Evolutionary conservation across 129 eudicot genomes (phyloP).

Genomic region (Artemisia tridentata): DNA sequence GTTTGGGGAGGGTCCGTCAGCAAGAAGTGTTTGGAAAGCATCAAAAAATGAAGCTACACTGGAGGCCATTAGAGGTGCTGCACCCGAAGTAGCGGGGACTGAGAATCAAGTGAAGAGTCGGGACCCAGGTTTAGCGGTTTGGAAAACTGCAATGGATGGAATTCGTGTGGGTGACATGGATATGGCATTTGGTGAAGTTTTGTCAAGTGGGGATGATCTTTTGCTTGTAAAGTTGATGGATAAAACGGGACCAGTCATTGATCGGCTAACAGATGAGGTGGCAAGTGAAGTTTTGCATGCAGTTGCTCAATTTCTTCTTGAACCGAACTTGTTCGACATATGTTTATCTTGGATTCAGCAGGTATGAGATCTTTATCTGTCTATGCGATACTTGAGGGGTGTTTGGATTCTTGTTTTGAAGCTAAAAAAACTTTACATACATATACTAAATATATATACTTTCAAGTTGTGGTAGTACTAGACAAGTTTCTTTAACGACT

Average conservation of each 20-base stretch:
- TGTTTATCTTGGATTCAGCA: conserved; percentile 94
- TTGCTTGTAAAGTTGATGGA: conserved; percentile 91
- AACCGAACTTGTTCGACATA: conserved; percentile 65
- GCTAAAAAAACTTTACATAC: background rate
- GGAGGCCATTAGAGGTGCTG: conserved; percentile 78
- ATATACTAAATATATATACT: too few relatives aligned
- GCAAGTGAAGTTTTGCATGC: conserved; percentile 73
- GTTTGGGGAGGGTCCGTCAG: conserved; percentile 95
- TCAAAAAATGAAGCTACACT: conserved; percentile 91
- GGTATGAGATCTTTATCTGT: conserved; percentile 40
- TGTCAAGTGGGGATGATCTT: conserved; percentile 80
- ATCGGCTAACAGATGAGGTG: conserved; percentile 67
- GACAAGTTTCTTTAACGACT: too few relatives aligned
- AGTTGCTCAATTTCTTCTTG: conserved; percentile 59
- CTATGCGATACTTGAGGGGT: background rate
- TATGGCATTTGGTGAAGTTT: conserved; percentile 66
- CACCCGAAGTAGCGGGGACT: conserved; percentile 55
- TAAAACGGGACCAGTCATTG: conserved; percentile 74
- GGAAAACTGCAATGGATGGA: conserved; percentile 90
- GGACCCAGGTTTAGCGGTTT: conserved; percentile 63
- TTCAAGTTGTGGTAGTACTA: too few relatives aligned
- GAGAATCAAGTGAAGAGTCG: conserved; percentile 51
- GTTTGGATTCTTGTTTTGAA: background rate
- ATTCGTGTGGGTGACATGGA: conserved; percentile 72
- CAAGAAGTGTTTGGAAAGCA: conserved; percentile 96